These are phyloP conservation scores for Acanthamoeba royreba DNA, from an alignment of 208 protist species.

Conservation along the genomic window DNA sequence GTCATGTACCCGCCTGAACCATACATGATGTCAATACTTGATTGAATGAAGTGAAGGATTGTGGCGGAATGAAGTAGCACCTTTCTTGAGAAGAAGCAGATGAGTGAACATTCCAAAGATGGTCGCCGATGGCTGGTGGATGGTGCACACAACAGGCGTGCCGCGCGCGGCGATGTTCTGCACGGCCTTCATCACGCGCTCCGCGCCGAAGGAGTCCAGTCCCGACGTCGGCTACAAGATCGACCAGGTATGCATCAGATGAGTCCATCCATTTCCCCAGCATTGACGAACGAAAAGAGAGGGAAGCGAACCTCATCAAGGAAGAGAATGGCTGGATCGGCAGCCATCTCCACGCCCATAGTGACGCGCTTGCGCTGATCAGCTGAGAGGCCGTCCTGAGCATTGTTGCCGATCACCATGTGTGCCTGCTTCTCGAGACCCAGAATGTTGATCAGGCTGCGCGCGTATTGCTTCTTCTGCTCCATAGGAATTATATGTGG, in stretches of 20 bases:
- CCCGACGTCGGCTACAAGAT: neutral
- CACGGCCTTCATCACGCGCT: neutral
- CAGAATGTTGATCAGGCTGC: neutral
- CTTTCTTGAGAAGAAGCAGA: constrained; percentile 9
- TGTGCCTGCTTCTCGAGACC: neutral
- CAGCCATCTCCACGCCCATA: constrained; percentile 68
- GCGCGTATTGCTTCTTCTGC: neutral
- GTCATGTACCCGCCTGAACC: neutral
- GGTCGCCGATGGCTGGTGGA: neutral
- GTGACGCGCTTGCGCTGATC: constrained; percentile 63
- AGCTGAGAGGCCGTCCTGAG: constrained; percentile 8
- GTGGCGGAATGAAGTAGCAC: neutral
- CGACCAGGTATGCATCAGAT: no score
- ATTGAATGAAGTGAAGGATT: no score
- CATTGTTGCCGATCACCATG: neutral
- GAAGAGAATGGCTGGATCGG: constrained; percentile 63
- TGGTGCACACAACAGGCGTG: neutral
- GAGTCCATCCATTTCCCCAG: no score
- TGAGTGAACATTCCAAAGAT: constrained; percentile 12
- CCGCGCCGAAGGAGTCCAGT: constrained; percentile 26
- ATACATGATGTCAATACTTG: neutral
- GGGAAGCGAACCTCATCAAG: constrained; percentile 62
- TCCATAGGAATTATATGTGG: neutral
- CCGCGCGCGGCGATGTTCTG: neutral
- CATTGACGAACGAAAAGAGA: no score